Conservation (phyloP, 2,329 filamentous ascomycete species). For the Monosporascus sp. region DNA sequence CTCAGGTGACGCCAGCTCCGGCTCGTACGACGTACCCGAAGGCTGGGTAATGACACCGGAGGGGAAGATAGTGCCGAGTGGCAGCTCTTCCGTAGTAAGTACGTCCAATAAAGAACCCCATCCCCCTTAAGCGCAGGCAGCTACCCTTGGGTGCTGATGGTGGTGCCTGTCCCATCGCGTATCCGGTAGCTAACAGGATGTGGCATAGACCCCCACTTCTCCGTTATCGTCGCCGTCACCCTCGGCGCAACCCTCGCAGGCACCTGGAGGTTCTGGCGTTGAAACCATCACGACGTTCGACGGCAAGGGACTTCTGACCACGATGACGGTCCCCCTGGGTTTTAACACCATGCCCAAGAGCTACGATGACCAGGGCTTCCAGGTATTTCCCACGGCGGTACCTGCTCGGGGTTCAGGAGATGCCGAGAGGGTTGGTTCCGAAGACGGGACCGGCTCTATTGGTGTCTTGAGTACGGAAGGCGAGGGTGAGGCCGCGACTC, state of each 20-base stretch:
- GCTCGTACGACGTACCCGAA: conserved; percentile 56
- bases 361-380: conserved; percentile 41
- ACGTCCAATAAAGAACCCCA: conserved; percentile 13
- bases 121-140: conserved; percentile 13
- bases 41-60: conserved; percentile 76
- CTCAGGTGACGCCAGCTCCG: conserved; percentile 45
- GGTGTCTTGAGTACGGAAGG: not conserved
- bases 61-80: conserved; percentile 71
- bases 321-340: conserved; percentile 33
- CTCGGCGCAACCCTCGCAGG: conserved; percentile 39
- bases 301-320: conserved; percentile 44
- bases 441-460: not conserved
- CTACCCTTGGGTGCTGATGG: conserved; percentile 2
- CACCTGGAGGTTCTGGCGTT: conserved; percentile 34
- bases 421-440: not conserved
- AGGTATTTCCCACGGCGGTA: conserved; percentile 26
- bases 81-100: conserved; percentile 58
- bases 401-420: not conserved
- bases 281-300: conserved; percentile 42
- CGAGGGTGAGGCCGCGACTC: not conserved
- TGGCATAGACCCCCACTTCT: conserved; percentile 32
- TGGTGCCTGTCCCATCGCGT: not conserved
- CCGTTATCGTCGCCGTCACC: conserved; percentile 42
- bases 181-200: conserved; percentile 17
- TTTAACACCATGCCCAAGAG: conserved; percentile 30